These are phyloP conservation scores for Neurospora sp. DNA, from an alignment of 495 filamentous ascomycete species.

Conservation along the genomic window DNA sequence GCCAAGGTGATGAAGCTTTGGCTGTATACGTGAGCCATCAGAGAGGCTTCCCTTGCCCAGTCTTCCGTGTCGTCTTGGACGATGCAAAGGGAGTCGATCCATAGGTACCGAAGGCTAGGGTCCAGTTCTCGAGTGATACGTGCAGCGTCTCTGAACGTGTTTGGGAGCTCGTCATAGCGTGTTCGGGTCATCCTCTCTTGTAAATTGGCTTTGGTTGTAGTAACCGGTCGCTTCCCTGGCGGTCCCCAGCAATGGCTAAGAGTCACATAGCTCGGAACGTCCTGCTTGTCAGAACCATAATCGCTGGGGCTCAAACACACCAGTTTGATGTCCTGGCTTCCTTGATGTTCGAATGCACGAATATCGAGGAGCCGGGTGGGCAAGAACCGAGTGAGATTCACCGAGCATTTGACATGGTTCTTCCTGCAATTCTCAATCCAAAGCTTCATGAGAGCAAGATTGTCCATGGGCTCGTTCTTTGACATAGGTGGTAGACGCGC, in stretches of 20 bases:
- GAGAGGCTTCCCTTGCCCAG: not conserved
- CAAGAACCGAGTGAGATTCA: not conserved
- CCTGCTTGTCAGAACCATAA: not conserved
- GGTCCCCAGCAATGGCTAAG: not conserved
- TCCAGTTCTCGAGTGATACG: not conserved
- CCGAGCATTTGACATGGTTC: not conserved
- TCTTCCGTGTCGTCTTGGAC: conserved; percentile 15
- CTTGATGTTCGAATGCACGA: not conserved
- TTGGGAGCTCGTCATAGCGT: not conserved
- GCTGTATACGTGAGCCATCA: not conserved
- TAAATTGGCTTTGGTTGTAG: not conserved
- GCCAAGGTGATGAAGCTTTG: not conserved
- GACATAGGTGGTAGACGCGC: not conserved
- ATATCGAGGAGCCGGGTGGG: not conserved
- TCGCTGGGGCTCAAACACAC: not conserved
- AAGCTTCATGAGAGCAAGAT: not conserved
- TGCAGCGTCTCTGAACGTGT: not conserved
- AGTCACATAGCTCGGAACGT: not conserved
- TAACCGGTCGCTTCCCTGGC: not conserved
- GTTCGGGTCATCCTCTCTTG: not conserved
- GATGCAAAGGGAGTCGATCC: conserved; percentile 20
- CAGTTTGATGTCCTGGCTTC: not conserved
- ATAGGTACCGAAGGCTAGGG: conserved; percentile 4
- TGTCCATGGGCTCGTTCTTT: not conserved
- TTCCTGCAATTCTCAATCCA: not conserved